Percentiles rank a stretch among this genome's conserved stretches.
phyloP scores from a whole-genome alignment of 1,139 yeast species.

The Eremothecium gossypii region DNA sequence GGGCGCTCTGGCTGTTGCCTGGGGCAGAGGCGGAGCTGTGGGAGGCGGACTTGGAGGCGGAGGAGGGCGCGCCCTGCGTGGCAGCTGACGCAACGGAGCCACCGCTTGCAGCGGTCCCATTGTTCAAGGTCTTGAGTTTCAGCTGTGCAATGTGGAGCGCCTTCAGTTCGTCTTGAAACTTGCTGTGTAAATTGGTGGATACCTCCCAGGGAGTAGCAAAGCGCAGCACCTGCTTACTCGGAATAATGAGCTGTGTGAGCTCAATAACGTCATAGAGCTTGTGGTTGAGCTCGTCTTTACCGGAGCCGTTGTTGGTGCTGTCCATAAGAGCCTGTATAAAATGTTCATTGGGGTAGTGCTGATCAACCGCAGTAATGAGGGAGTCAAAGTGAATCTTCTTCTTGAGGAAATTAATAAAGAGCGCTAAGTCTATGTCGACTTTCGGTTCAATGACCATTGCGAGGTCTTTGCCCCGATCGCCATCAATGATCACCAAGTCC shows the following conservation, averaged over 20 bases:
- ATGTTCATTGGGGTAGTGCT: slow-evolving; percentile 23
- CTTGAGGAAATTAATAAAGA: slow-evolving; percentile 68
- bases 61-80: slow-evolving; percentile 3
- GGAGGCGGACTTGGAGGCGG: background rate
- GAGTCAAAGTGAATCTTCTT: slow-evolving; percentile 41
- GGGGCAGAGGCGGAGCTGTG: background rate
- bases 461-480: slow-evolving; percentile 91
- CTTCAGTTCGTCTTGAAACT: slow-evolving; percentile 37
- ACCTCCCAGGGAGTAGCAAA: slow-evolving; percentile 34
- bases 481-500: slow-evolving; percentile 89
- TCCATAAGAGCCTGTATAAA: slow-evolving; percentile 24
- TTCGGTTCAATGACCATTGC: slow-evolving; percentile 67
- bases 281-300: slow-evolving; percentile 19
- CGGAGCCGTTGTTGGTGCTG: slow-evolving; percentile 17
- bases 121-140: slow-evolving; percentile 28
- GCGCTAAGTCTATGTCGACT: slow-evolving; percentile 67
- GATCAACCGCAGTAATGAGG: slow-evolving; percentile 24
- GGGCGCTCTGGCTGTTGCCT: slow-evolving; percentile 3
- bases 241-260: slow-evolving; percentile 29
- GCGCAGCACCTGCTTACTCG: slow-evolving; percentile 66
- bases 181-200: slow-evolving; percentile 29
- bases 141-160: slow-evolving; percentile 35
- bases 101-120: slow-evolving; percentile 1
- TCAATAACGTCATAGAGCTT: slow-evolving; percentile 30
- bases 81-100: slow-evolving; percentile 1